phyloP scores from a whole-genome alignment of 2,329 filamentous ascomycete genomes.

The Monilinia aucupariae region DNA sequence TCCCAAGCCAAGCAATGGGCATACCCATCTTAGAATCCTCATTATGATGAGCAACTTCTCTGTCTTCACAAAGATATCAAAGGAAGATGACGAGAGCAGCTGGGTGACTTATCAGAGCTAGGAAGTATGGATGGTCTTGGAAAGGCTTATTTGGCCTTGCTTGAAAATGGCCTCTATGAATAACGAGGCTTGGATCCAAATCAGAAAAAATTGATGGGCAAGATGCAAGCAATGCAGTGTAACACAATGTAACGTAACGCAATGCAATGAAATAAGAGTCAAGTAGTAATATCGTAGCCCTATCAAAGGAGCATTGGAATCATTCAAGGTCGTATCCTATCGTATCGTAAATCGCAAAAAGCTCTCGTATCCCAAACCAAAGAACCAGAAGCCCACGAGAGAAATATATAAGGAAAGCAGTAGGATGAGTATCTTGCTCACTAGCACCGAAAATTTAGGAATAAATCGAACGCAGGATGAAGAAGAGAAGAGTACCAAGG shows the following conservation, averaged over 20 bases:
- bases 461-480: too few relatives aligned
- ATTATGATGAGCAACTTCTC: slow-evolving; percentile 21
- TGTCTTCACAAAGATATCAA: not conserved
- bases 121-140: slow-evolving; percentile 12
- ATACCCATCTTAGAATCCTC: slow-evolving; percentile 26
- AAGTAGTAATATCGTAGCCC: slow-evolving; percentile 17
- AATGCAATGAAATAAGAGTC: not conserved
- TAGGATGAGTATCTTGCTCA: too few relatives aligned
- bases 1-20: slow-evolving; percentile 21
- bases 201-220: slow-evolving; percentile 1
- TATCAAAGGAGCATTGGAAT: slow-evolving; percentile 29
- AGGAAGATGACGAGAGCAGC: slow-evolving; percentile 8
- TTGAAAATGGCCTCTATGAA: not conserved
- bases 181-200: not conserved
- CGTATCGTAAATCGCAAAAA: not conserved
- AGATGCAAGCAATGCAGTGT: not conserved
- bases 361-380: not conserved
- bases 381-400: too few relatives aligned
- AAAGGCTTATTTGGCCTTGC: not conserved
- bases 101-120: not conserved
- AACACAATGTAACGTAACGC: not conserved
- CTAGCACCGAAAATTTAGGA: too few relatives aligned
- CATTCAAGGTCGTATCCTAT: slow-evolving; percentile 12
- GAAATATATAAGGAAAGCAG: too few relatives aligned
- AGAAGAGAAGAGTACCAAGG: too few relatives aligned